Percentiles rank a stretch among this genome's conserved stretches.
Conservation (phyloP, 2,329 filamentous ascomycete genomes). For the Fusarium sp. region DNA sequence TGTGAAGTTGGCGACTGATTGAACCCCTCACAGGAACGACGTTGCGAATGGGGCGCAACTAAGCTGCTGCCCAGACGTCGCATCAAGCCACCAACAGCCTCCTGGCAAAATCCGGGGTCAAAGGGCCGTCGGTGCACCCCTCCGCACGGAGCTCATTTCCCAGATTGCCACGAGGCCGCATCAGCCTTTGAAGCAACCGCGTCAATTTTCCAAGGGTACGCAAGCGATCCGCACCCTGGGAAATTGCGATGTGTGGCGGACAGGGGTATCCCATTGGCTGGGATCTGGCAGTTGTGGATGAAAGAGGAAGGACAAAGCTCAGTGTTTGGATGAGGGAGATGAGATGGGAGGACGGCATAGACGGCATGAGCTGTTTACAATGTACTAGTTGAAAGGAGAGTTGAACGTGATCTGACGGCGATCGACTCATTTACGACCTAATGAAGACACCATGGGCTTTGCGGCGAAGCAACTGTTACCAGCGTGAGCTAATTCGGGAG, state of each 20-base stretch:
- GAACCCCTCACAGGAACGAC: neutral
- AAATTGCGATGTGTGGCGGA: conserved; percentile 33
- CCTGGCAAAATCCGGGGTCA: conserved; percentile 43
- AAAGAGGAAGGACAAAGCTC: conserved; percentile 4
- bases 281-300: conserved; percentile 3
- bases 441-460: no score
- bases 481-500: no score
- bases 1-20: neutral
- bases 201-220: neutral
- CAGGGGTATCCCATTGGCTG: neutral
- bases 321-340: conserved; percentile 6
- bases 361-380: no score
- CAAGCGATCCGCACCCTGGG: neutral
- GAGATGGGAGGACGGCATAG: neutral
- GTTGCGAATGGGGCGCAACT: conserved; percentile 9
- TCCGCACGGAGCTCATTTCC: conserved; percentile 43
- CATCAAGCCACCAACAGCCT: conserved; percentile 23
- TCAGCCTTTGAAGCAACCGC: neutral
- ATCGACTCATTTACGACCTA: no score
- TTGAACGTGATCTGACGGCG: no score
- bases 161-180: conserved; percentile 12
- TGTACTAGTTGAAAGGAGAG: no score
- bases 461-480: no score
- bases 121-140: conserved; percentile 10
- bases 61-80: conserved; percentile 3